phyloP scores from a whole-genome alignment of 768 basidiomycete species.

The Trametes sanguinea region DNA sequence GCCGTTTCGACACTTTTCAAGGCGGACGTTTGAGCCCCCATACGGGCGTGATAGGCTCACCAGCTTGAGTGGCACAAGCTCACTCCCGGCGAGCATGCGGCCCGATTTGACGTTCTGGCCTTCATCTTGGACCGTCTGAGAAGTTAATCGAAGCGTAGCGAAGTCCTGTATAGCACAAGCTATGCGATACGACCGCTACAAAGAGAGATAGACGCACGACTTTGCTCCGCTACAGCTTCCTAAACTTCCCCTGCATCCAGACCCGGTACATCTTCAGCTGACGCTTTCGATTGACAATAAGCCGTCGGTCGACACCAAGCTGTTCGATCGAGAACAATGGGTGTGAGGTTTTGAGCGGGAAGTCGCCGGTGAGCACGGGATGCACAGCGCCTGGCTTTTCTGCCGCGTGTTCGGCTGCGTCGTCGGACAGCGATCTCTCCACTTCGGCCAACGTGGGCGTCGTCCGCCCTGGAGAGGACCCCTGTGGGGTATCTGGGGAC shows the following conservation, averaged over 20 bases:
- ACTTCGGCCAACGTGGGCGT: not conserved
- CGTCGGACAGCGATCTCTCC: not conserved
- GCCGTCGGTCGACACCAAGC: slow-evolving; percentile 84
- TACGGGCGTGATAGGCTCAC: not conserved
- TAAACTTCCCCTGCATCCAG: slow-evolving; percentile 90
- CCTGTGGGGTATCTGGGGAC: not conserved
- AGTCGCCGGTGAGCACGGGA: not conserved
- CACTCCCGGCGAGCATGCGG: not conserved
- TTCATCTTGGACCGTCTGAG: not conserved
- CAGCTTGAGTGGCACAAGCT: not conserved
- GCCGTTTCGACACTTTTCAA: too few species aligned
- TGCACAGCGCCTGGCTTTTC: slow-evolving; percentile 12
- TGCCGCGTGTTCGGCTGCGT: not conserved
- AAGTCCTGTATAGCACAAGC: not conserved
- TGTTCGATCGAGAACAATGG: slow-evolving; percentile 81
- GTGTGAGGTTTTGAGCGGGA: slow-evolving; percentile 35
- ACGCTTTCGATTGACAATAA: slow-evolving; percentile 91
- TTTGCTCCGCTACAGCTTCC: slow-evolving; percentile 40
- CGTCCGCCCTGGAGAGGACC: not conserved
- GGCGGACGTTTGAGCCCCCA: too few species aligned
- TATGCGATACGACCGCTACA: not conserved
- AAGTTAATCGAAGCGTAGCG: not conserved
- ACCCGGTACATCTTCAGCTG: slow-evolving; percentile 97
- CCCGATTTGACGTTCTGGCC: too few species aligned
- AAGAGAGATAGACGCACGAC: not conserved